Percentiles rank a stretch among this genome's conserved stretches.
phyloP scores from a whole-genome alignment of 345 rosid species.

The Eucalyptus viminalis region DNA sequence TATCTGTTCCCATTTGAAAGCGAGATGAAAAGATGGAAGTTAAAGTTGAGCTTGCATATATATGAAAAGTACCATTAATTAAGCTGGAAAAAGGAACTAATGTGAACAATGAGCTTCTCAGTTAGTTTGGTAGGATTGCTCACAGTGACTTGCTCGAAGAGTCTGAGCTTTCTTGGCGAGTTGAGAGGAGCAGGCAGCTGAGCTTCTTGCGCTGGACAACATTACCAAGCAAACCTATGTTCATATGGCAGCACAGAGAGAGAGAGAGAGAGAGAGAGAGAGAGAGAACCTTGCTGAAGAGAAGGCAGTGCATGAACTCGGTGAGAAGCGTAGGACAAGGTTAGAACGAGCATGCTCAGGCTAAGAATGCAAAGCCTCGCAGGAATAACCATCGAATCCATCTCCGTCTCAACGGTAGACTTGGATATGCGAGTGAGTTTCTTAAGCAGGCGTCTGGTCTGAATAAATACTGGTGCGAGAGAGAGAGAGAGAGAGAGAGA shows the following conservation, averaged over 20 bases:
- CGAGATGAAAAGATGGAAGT: neutral
- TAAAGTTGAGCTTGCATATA: neutral
- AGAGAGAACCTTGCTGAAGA: neutral
- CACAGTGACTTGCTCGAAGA: slow-evolving; percentile 7
- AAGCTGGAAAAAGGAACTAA: neutral
- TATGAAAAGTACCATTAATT: neutral
- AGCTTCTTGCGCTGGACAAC: neutral
- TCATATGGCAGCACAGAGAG: neutral
- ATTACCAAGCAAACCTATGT: neutral
- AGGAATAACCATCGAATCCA: neutral
- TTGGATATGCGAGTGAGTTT: neutral
- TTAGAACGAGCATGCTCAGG: neutral
- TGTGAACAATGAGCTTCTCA: neutral
- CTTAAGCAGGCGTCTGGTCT: neutral
- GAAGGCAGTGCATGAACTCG: neutral
- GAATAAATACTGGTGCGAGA: neutral
- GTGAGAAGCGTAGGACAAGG: neutral
- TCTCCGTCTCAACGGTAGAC: neutral
- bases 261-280: neutral
- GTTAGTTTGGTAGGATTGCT: neutral
- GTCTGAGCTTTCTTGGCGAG: slow-evolving; percentile 31
- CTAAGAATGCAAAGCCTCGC: neutral
- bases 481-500: neutral
- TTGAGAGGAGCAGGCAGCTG: neutral
- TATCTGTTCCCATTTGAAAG: neutral